phyloP scores from a whole-genome alignment of 345 rosid genomes.

The Syzygium grande region DNA sequence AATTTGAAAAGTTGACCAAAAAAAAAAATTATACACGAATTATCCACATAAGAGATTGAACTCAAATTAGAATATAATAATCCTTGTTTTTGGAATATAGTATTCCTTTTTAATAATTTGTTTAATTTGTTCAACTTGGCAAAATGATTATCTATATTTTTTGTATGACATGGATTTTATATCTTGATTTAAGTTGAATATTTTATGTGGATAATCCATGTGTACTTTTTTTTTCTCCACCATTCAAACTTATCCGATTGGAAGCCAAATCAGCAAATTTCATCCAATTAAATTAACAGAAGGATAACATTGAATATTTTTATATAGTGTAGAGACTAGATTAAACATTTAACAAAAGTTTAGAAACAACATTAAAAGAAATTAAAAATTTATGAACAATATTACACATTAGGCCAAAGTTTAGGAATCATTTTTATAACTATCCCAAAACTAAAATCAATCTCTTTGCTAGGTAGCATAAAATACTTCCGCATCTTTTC shows the following conservation, averaged over 20 bases:
- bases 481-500: neutral
- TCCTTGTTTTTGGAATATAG: neutral
- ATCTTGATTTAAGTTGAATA: neutral
- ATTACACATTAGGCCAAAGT: fast-evolving
- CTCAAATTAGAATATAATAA: neutral
- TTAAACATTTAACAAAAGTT: neutral
- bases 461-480: neutral
- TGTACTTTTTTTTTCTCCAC: neutral
- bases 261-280: neutral
- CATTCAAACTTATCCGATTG: neutral
- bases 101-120: neutral
- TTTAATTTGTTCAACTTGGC: neutral
- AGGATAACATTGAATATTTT: neutral
- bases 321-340: neutral
- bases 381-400: neutral
- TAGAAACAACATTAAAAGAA: fast-evolving
- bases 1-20: neutral
- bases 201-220: neutral
- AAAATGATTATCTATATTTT: neutral
- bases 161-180: neutral
- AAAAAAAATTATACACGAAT: neutral
- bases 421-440: neutral
- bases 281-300: fast-evolving
- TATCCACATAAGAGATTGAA: neutral
- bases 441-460: neutral